These are phyloP conservation scores for Salvia sclarea DNA, from an alignment of 305 asterid species.

Conservation along the genomic window DNA sequence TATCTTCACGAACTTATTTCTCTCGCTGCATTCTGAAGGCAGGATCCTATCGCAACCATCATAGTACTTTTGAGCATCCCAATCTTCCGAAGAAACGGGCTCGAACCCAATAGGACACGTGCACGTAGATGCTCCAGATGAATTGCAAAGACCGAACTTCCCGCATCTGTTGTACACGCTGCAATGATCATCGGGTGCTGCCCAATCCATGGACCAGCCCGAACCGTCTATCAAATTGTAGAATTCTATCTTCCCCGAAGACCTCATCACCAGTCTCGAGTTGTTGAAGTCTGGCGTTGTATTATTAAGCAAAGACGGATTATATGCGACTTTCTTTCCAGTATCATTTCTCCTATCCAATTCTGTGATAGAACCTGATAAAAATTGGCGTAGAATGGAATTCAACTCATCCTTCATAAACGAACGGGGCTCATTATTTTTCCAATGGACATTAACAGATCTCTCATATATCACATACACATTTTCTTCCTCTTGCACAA, in stretches of 20 bases:
- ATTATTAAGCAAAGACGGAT: too few species aligned
- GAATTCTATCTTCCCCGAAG: conserved; percentile 40
- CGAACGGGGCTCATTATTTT: conserved; percentile 22
- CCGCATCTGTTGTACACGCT: conserved; percentile 38
- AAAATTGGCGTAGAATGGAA: neutral
- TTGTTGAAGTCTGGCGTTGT: too few species aligned
- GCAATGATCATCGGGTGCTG: conserved; percentile 37
- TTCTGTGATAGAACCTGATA: conserved; percentile 28
- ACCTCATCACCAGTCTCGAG: conserved; percentile 40
- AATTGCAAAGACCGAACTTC: conserved; percentile 36
- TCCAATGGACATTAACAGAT: conserved; percentile 25
- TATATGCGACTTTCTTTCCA: too few species aligned
- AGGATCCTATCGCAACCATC: conserved; percentile 35
- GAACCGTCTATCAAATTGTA: neutral
- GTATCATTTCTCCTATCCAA: too few species aligned
- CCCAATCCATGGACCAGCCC: conserved; percentile 27
- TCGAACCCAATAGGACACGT: conserved; percentile 42
- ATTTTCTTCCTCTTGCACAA: conserved; percentile 18
- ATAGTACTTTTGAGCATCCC: conserved; percentile 24
- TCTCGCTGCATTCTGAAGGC: conserved; percentile 7
- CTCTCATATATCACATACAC: neutral
- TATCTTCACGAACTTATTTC: conserved; percentile 25
- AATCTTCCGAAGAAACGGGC: conserved; percentile 14
- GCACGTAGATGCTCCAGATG: conserved; percentile 11
- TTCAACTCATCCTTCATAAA: neutral